Evolutionary conservation across 257 asterid species (phyloP).

Genomic region (Scutellaria minor): DNA sequence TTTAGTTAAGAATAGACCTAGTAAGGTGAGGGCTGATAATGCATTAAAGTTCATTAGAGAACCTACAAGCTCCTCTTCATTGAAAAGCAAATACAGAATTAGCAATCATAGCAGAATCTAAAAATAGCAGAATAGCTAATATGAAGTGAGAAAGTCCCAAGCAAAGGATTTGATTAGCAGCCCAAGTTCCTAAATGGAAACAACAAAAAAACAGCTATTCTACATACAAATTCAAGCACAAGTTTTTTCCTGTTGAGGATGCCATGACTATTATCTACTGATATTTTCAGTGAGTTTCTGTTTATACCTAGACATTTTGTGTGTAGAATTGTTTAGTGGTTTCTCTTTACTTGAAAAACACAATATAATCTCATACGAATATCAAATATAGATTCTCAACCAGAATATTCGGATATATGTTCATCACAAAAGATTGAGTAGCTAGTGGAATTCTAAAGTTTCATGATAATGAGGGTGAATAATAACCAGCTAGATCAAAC

Average conservation of each 20-base stretch:
- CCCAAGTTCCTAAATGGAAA: constrained; percentile 3
- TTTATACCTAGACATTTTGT: constrained; percentile 14
- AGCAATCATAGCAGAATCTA: constrained; percentile 9
- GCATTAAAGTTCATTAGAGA: too few relatives aligned
- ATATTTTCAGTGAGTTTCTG: neutral
- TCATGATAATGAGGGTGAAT: constrained; percentile 25
- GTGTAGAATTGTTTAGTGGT: constrained; percentile 13
- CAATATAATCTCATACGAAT: constrained; percentile 17
- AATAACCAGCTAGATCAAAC: constrained; percentile 1
- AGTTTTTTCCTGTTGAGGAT: neutral
- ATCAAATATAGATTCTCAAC: constrained; percentile 13
- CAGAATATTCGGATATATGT: constrained; percentile 30
- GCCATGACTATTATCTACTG: neutral
- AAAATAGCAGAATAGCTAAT: constrained; percentile 4
- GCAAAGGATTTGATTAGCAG: neutral
- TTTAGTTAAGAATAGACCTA: too few relatives aligned
- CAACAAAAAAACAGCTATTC: neutral
- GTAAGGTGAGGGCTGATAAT: too few relatives aligned
- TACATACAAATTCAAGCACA: neutral
- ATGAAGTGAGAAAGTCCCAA: constrained; percentile 1
- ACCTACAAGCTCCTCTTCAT: neutral
- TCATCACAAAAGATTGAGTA: too few relatives aligned
- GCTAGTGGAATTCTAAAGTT: constrained; percentile 31
- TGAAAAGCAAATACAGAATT: neutral
- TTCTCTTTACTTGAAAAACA: constrained; percentile 12